These are phyloP conservation scores for Termitomyces titanicus DNA, from an alignment of 768 basidiomycete species.

Conservation along the genomic window DNA sequence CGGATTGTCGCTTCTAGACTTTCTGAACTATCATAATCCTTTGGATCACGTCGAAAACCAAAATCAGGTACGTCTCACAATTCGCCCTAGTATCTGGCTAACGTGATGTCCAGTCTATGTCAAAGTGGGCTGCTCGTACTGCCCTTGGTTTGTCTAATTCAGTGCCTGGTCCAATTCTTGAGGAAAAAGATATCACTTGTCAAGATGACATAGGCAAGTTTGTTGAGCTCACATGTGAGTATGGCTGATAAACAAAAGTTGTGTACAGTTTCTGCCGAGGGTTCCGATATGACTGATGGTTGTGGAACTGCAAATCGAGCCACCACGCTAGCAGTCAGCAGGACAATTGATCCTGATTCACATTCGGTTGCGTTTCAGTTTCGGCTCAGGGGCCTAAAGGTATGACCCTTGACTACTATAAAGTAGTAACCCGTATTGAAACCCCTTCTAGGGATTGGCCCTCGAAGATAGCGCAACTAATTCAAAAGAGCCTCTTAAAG, in stretches of 20 bases:
- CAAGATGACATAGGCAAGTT: conserved; percentile 48
- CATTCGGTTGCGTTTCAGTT: conserved; percentile 49
- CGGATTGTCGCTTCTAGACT: conserved; percentile 36
- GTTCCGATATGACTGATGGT: conserved; percentile 54
- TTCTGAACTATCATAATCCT: conserved; percentile 56
- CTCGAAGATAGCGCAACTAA: conserved; percentile 10
- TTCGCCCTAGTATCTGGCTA: background rate
- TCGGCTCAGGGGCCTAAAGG: conserved; percentile 47
- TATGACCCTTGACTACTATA: conserved; percentile 9
- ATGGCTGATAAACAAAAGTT: background rate
- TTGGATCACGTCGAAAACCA: conserved; percentile 33
- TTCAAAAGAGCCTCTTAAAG: conserved; percentile 15
- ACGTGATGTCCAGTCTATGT: conserved; percentile 40
- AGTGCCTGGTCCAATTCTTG: conserved; percentile 47
- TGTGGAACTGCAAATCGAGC: conserved; percentile 43
- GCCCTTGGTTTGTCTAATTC: conserved; percentile 63
- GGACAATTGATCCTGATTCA: conserved; percentile 30
- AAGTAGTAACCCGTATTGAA: background rate
- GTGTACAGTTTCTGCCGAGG: conserved; percentile 21
- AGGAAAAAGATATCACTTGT: conserved; percentile 29
- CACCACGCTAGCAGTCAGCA: conserved; percentile 29
- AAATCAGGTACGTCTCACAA: conserved; percentile 41
- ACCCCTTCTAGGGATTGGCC: conserved; percentile 30
- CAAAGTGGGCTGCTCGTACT: conserved; percentile 64
- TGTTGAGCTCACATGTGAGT: background rate